Evolutionary conservation across 2,329 filamentous ascomycete genomes (phyloP).

Genomic region (Fusarium euwallaceae): DNA sequence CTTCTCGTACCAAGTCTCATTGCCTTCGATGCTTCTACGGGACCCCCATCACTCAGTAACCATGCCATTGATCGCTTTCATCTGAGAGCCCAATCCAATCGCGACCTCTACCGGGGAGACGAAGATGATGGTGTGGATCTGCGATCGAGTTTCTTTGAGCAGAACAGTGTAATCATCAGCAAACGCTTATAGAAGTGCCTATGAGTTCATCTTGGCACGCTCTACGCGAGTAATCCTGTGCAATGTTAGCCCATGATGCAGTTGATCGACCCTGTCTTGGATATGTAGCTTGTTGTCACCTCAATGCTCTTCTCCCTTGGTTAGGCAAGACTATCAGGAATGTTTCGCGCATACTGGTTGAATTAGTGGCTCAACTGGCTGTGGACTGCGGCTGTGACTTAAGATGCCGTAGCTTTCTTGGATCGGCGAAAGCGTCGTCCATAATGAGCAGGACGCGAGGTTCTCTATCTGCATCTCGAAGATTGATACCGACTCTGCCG

Average conservation of each 20-base stretch:
- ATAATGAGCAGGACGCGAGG: neutral
- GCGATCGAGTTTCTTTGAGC: neutral
- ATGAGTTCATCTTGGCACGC: neutral
- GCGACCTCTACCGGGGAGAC: neutral
- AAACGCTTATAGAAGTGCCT: neutral
- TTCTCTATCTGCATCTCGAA: neutral
- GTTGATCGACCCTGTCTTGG: neutral
- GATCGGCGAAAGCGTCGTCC: neutral
- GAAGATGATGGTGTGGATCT: neutral
- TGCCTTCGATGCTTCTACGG: neutral
- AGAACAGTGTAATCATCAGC: neutral
- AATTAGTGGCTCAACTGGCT: neutral
- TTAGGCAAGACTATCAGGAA: neutral
- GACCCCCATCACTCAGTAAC: neutral
- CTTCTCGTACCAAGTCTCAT: neutral
- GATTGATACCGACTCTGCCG: neutral
- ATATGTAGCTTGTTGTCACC: neutral
- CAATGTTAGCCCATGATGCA: neutral
- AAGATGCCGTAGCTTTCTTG: neutral
- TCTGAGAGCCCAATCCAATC: neutral
- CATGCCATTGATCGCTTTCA: neutral
- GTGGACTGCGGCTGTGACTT: neutral
- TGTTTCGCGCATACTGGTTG: neutral
- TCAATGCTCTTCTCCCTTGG: neutral
- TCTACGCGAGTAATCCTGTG: neutral